These are phyloP conservation scores for Suillus weaverae DNA, from an alignment of 768 basidiomycete species.

Conservation along the genomic window DNA sequence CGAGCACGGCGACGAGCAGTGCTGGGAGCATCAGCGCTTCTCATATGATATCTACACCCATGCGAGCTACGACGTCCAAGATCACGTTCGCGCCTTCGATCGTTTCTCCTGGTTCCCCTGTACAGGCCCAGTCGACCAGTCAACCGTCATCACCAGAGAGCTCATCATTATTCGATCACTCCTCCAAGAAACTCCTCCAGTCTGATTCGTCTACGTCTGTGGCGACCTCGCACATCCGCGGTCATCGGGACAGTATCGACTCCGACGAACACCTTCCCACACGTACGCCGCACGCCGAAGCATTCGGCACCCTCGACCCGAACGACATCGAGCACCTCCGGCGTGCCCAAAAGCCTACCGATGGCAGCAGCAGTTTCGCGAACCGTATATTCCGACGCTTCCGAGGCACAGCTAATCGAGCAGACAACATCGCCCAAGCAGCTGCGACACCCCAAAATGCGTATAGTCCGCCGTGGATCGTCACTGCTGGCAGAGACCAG, in stretches of 20 bases:
- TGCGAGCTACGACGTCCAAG: conserved; percentile 11
- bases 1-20: conserved; percentile 31
- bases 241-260: conserved; percentile 29
- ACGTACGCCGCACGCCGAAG: conserved; percentile 63
- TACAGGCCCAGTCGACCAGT: conserved; percentile 8
- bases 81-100: conserved; percentile 19
- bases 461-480: conserved; percentile 61
- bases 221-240: conserved; percentile 9
- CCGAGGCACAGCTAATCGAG: conserved; percentile 15
- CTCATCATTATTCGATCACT: conserved; percentile 8
- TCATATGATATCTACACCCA: conserved; percentile 13
- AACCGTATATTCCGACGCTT: conserved; percentile 26
- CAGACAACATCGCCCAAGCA: conserved; percentile 24
- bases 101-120: conserved; percentile 18
- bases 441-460: conserved; percentile 31
- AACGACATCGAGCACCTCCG: conserved; percentile 49
- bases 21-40: conserved; percentile 23
- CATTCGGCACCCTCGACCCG: conserved; percentile 59
- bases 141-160: conserved; percentile 26
- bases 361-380: conserved; percentile 18
- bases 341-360: conserved; percentile 28
- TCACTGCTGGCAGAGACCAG: conserved; percentile 59
- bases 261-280: conserved; percentile 32
- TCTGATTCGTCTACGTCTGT: conserved; percentile 9
- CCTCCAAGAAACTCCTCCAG: conserved; percentile 7